Base-by-base conservation (phyloP, 768 basidiomycete genomes). In the Gyrodon lividus region DNA sequence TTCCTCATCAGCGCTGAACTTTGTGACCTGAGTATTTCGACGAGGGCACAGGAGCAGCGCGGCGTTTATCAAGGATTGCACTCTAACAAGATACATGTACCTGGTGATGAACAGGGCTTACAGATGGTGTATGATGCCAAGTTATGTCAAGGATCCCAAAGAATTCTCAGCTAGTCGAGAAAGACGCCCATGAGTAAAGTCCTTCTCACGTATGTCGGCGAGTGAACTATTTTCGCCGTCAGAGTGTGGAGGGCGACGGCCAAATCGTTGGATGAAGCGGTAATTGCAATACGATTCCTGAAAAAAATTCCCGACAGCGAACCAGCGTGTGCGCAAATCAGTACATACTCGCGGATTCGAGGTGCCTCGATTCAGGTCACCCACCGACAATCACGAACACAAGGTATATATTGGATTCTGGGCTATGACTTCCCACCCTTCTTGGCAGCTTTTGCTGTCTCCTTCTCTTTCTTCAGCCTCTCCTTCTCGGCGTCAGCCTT, bases 401-500 rank as follows among this genome's bases (percentile, higher is more conserved):
- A 47, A 35, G 23, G 14, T 9, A n/a, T 24, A 22, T n/a, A 12
- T 22, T 23, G 31, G 19, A 20, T 42, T n/a, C 26, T 19, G 22
- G 51, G 52, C 55, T 55, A 72, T 58, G 66, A 62, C 40, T 50
- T 60, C 24, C 56, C 62, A 41, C 60, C 70, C 65, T 76, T 74
- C 59, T 69, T 74, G 37, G 57, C 46, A 16, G 44, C 56, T 57
- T 71, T 78, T 41, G 65, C 76, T 60, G 83, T 81, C 70, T 80
- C 79, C 37, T 76, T 76, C 55, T 79, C 79, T 56, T 83, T 82
- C 73, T 86, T 83, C 34, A 67, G 74, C n/a, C 76, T 67, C 48
- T 76, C 76, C 62, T 74, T 74, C 54, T 70, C 73, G 16, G 70
- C 82, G 50, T 91, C 87, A 44, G 69, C 79, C 64, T 89, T 87